phyloP scores from a whole-genome alignment of 805 yeast genomes.

The Hanseniaspora vineae region DNA sequence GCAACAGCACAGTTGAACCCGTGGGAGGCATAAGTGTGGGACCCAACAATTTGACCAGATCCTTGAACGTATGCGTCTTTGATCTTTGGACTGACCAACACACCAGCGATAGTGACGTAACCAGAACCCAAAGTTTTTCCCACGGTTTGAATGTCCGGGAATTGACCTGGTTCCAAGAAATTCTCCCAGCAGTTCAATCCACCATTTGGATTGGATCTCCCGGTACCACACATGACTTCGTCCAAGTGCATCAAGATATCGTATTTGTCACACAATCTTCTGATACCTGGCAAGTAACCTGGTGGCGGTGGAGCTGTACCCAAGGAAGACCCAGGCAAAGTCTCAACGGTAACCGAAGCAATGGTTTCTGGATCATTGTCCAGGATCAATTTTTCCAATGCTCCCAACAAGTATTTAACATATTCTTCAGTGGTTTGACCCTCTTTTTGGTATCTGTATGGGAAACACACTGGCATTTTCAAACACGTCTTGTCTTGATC shows the following conservation, averaged over 20 bases:
- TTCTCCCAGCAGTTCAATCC: constrained; percentile 36
- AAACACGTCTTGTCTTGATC: constrained; percentile 15
- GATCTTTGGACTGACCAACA: constrained; percentile 29
- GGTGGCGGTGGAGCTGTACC: constrained; percentile 34
- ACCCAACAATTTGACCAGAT: constrained; percentile 29
- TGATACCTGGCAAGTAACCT: constrained; percentile 34
- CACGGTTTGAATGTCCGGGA: constrained; percentile 35
- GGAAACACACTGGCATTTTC: constrained; percentile 23
- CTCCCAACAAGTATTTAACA: constrained; percentile 25
- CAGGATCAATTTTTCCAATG: constrained; percentile 30
- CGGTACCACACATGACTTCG: constrained; percentile 48
- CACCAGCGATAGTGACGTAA: constrained; percentile 36
- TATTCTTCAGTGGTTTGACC: constrained; percentile 30
- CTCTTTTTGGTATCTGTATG: constrained; percentile 21
- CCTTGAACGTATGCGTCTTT: constrained; percentile 28
- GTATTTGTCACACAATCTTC: constrained; percentile 37
- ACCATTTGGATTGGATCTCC: constrained; percentile 32
- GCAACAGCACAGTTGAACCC: constrained; percentile 36
- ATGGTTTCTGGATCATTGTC: constrained; percentile 33
- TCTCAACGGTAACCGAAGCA: constrained; percentile 32
- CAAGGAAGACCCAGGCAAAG: constrained; percentile 34
- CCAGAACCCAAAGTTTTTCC: constrained; percentile 42
- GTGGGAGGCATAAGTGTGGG: constrained; percentile 40
- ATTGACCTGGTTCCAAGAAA: constrained; percentile 24
- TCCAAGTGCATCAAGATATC: constrained; percentile 38